Conservation (phyloP, 2,329 filamentous ascomycete species). For the Podosphaera xanthii region DNA sequence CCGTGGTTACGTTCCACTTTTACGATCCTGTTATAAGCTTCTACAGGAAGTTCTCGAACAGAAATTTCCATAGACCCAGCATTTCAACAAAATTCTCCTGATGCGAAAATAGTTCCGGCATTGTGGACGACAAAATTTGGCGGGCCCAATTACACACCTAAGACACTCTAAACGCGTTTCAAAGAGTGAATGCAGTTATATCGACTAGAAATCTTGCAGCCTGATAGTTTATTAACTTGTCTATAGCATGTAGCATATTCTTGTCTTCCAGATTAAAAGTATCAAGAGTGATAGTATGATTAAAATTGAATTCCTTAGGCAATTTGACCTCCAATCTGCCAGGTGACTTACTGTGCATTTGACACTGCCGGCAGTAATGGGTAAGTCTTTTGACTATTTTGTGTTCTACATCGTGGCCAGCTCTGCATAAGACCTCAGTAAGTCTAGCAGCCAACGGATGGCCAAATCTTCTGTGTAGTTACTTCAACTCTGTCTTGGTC, state of each 20-base stretch:
- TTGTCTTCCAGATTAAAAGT: too few species aligned
- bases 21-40: neutral
- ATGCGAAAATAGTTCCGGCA: neutral
- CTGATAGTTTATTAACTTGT: too few species aligned
- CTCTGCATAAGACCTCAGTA: neutral
- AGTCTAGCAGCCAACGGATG: neutral
- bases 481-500: neutral
- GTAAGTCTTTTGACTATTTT: neutral
- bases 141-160: too few species aligned
- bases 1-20: neutral
- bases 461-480: neutral
- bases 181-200: too few species aligned
- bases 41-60: neutral
- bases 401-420: neutral
- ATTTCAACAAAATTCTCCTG: neutral
- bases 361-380: too few species aligned
- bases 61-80: neutral
- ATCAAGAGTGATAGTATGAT: neutral
- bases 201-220: too few species aligned
- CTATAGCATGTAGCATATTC: too few species aligned
- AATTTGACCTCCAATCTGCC: neutral
- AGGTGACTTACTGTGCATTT: neutral
- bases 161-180: too few species aligned
- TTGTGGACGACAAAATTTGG: neutral
- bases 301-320: neutral